Evolutionary conservation across 2,329 filamentous ascomycete species (phyloP).

Genomic region (Paracorniculantispora psalliotae): DNA sequence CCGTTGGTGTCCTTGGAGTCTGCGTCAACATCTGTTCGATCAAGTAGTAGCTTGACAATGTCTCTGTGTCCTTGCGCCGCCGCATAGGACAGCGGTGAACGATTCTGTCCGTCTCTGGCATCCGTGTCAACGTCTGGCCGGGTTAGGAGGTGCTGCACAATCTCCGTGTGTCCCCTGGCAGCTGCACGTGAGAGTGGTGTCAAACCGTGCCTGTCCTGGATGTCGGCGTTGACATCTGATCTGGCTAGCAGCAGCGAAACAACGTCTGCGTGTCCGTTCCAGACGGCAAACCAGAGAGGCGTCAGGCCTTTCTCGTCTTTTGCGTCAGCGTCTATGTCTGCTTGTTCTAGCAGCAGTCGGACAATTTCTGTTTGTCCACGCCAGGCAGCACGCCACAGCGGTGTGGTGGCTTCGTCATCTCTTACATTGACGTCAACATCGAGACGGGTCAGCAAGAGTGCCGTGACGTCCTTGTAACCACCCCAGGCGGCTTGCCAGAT

Average conservation of each 20-base stretch:
- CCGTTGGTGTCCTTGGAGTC: neutral
- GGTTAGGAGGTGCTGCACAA: neutral
- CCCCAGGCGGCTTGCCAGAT: neutral
- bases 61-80: neutral
- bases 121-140: neutral
- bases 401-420: neutral
- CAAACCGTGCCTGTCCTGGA: neutral
- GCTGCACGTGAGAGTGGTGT: neutral
- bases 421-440: neutral
- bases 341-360: neutral
- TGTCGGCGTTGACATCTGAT: neutral
- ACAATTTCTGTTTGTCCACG: neutral
- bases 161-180: neutral
- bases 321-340: neutral
- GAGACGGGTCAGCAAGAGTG: neutral
- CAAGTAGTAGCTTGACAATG: neutral
- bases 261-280: neutral
- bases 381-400: neutral
- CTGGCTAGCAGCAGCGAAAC: neutral
- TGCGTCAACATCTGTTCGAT: neutral
- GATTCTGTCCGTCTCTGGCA: neutral
- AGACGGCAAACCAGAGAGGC: neutral
- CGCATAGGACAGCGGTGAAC: neutral
- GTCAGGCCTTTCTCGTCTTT: neutral
- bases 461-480: neutral